phyloP scores from a whole-genome alignment of 805 yeast genomes.

The Saccharomycopsis fodiens region DNA sequence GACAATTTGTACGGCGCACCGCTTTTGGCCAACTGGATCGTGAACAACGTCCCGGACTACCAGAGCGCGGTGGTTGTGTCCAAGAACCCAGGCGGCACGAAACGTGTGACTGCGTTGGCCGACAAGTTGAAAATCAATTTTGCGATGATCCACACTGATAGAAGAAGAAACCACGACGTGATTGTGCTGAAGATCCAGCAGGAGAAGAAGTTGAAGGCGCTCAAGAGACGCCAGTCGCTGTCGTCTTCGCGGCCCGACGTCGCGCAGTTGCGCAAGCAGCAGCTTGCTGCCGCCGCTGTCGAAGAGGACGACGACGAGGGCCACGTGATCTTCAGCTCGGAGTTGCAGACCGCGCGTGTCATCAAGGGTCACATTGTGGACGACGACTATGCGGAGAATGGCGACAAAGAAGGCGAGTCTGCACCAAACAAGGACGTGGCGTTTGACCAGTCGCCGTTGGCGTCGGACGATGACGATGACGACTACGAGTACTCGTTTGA shows the following conservation, averaged over 20 bases:
- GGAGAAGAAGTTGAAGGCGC: slow-evolving; percentile 29
- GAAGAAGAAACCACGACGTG: slow-evolving; percentile 77
- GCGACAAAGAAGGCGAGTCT: background rate
- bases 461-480: slow-evolving; percentile 23
- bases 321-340: slow-evolving; percentile 62
- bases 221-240: slow-evolving; percentile 41
- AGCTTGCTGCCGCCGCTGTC: slow-evolving; percentile 17
- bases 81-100: slow-evolving; percentile 99
- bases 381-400: slow-evolving; percentile 46
- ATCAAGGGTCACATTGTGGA: slow-evolving; percentile 96
- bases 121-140: slow-evolving; percentile 92
- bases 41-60: slow-evolving; percentile 80
- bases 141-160: slow-evolving; percentile 98
- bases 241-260: slow-evolving; percentile 38
- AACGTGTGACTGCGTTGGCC: slow-evolving; percentile 96
- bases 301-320: slow-evolving; percentile 51
- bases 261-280: slow-evolving; percentile 28
- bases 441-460: background rate
- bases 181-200: slow-evolving; percentile 33
- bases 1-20: slow-evolving; percentile 97
- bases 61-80: slow-evolving; percentile 90
- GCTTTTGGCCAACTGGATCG: slow-evolving; percentile 91
- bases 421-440: background rate
- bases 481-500: slow-evolving; percentile 39
- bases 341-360: slow-evolving; percentile 91